These are phyloP conservation scores for Boletus sp. DNA, from an alignment of 1,284 basidiomycete species.

Conservation along the genomic window DNA sequence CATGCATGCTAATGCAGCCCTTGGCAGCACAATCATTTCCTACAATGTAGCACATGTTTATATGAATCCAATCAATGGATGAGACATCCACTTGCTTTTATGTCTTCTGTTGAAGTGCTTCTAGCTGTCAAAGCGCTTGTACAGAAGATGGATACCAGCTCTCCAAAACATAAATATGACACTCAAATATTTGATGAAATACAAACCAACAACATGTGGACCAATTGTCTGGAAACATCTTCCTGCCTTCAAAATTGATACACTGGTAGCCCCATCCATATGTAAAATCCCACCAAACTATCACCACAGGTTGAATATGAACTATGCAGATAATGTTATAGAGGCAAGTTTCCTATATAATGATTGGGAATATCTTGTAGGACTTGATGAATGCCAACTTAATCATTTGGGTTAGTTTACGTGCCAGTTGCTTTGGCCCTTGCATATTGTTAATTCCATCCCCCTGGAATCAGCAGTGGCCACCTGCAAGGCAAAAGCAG, in stretches of 20 bases:
- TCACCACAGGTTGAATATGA: constrained; percentile 32
- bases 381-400: constrained; percentile 29
- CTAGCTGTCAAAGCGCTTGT: constrained; percentile 14
- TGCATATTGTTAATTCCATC: constrained; percentile 12
- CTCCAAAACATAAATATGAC: constrained; percentile 16
- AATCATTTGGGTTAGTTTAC: constrained; percentile 26
- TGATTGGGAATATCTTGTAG: constrained; percentile 27
- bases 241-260: constrained; percentile 4
- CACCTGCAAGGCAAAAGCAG: constrained; percentile 13
- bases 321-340: constrained; percentile 27
- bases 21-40: too few species aligned
- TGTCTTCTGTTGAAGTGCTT: constrained; percentile 6
- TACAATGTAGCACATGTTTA: too few species aligned
- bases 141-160: constrained; percentile 10
- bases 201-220: constrained; percentile 20
- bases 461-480: constrained; percentile 3
- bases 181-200: constrained; percentile 30
- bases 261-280: constrained; percentile 1
- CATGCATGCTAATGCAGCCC: too few species aligned
- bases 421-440: constrained; percentile 15
- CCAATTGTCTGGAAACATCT: constrained; percentile 15
- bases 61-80: too few species aligned
- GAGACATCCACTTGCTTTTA: constrained; percentile 20
- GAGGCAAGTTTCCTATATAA: constrained; percentile 24
- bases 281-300: constrained; percentile 8